Conservation (phyloP, 73 alveolate genomes). For the Paramecium primaurelia region DNA sequence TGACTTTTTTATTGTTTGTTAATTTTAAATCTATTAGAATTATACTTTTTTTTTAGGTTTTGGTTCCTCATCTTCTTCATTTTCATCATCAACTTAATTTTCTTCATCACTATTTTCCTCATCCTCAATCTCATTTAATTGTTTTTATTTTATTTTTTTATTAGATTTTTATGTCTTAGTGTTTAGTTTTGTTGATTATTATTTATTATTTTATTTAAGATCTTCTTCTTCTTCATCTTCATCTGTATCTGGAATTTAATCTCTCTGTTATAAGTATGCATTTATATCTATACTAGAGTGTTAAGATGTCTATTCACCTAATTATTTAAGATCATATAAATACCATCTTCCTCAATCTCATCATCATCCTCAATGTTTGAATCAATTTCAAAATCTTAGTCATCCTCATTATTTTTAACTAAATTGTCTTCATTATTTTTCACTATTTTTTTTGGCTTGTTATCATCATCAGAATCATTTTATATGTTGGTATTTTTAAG, state of each 20-base stretch:
- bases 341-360: not conserved
- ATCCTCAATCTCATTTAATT: not conserved
- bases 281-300: not conserved
- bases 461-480: not conserved
- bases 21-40: no score
- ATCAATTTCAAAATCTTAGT: not conserved
- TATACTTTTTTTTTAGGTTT: not conserved
- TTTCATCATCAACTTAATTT: no score
- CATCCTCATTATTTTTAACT: not conserved
- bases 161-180: not conserved
- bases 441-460: not conserved
- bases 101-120: not conserved
- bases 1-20: not conserved
- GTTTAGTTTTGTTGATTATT: not conserved
- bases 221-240: not conserved
- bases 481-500: not conserved
- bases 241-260: not conserved
- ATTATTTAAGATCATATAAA: not conserved
- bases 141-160: no score
- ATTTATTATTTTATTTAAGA: not conserved
- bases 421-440: not conserved
- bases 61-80: not conserved
- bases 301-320: not conserved
- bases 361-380: not conserved
- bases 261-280: not conserved